These are phyloP conservation scores for Fusarium neocosmosporiellum DNA, from an alignment of 2,329 filamentous ascomycete species.

Conservation along the genomic window DNA sequence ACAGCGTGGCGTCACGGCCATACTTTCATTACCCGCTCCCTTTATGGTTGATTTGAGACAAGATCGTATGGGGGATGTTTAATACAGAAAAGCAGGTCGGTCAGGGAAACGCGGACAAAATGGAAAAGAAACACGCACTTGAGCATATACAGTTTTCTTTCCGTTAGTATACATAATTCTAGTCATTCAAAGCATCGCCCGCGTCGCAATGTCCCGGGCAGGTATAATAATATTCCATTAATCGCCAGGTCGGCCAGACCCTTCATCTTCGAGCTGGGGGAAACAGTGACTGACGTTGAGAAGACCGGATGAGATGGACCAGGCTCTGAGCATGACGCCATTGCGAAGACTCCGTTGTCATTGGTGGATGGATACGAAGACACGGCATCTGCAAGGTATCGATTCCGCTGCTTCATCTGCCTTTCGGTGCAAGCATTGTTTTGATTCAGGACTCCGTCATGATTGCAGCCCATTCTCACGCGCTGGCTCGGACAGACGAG, in stretches of 20 bases:
- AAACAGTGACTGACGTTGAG: neutral
- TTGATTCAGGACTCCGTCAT: too few relatives aligned
- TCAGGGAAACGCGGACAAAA: neutral
- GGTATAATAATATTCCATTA: neutral
- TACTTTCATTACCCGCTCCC: slow-evolving; percentile 1
- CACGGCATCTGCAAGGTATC: too few relatives aligned
- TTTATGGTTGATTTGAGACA: slow-evolving; percentile 16
- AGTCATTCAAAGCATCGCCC: neutral
- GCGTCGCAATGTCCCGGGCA: neutral
- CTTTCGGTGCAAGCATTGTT: too few relatives aligned
- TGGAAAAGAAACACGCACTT: slow-evolving; percentile 20
- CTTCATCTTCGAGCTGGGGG: neutral
- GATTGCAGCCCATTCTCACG: too few relatives aligned
- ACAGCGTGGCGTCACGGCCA: slow-evolving; percentile 34
- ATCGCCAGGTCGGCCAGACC: neutral
- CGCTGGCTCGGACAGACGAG: too few relatives aligned
- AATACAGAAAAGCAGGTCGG: slow-evolving; percentile 9
- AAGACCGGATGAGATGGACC: neutral
- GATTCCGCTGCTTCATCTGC: too few relatives aligned
- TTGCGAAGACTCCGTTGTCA: too few relatives aligned
- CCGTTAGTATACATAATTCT: slow-evolving; percentile 6
- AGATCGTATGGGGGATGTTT: slow-evolving; percentile 9
- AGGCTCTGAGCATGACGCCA: too few relatives aligned
- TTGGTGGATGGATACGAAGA: too few relatives aligned
- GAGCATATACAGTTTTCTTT: slow-evolving; percentile 14